Evolutionary conservation across 2,329 filamentous ascomycete genomes (phyloP).

Genomic region (Fusarium sulawesiense): DNA sequence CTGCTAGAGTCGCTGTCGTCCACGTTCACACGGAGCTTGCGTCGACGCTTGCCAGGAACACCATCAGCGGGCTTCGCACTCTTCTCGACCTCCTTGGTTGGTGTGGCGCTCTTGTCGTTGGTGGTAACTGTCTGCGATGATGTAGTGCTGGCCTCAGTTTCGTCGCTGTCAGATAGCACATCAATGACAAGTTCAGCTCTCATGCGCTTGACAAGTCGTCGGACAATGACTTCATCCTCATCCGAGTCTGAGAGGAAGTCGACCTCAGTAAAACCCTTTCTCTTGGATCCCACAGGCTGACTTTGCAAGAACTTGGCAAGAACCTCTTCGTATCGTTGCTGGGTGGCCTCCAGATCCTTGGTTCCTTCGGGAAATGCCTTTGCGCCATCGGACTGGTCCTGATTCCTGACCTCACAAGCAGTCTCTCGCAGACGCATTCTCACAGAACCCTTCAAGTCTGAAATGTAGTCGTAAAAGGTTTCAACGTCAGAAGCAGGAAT

Average conservation of each 20-base stretch:
- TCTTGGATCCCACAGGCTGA: slow-evolving; percentile 53
- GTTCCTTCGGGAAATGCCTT: slow-evolving; percentile 63
- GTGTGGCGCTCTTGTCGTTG: slow-evolving; percentile 45
- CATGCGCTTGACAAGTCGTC: slow-evolving; percentile 70
- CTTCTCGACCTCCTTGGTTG: slow-evolving; percentile 51
- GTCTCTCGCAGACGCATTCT: slow-evolving; percentile 75
- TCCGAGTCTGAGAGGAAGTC: slow-evolving; percentile 62
- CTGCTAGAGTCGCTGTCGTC: slow-evolving; percentile 57
- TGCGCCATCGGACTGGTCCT: slow-evolving; percentile 63
- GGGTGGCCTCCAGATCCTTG: slow-evolving; percentile 61
- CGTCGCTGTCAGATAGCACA: slow-evolving; percentile 64
- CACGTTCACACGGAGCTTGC: slow-evolving; percentile 63
- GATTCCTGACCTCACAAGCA: slow-evolving; percentile 70
- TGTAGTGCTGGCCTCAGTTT: slow-evolving; percentile 51
- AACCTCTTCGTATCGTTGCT: slow-evolving; percentile 66
- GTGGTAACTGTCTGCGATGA: slow-evolving; percentile 47
- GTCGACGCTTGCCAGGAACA: slow-evolving; percentile 58
- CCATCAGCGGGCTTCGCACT: slow-evolving; percentile 59
- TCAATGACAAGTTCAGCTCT: slow-evolving; percentile 69
- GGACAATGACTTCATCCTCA: slow-evolving; percentile 63
- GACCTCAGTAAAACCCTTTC: slow-evolving; percentile 65
- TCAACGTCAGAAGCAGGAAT: slow-evolving; percentile 77
- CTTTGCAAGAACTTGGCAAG: slow-evolving; percentile 60
- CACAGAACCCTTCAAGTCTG: slow-evolving; percentile 79
- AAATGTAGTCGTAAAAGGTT: slow-evolving; percentile 80